Evolutionary conservation across 495 filamentous ascomycete species (phyloP).

Genomic region (Sordaria brevicollis): DNA sequence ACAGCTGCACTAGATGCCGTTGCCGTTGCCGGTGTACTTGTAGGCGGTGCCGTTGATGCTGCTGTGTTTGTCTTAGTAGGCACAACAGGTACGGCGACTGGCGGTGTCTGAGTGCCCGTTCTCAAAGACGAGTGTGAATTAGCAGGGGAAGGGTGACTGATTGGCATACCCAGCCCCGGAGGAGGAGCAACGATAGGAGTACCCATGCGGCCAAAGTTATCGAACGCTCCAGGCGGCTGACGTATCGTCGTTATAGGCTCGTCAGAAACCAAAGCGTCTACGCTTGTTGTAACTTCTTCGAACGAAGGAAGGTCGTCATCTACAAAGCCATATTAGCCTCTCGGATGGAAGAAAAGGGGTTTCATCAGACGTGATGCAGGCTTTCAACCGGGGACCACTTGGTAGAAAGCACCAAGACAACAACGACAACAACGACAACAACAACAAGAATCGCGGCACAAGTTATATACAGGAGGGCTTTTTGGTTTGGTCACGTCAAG

Average conservation of each 20-base stretch:
- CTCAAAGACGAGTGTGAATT: conserved; percentile 14
- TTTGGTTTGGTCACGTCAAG: conserved; percentile 33
- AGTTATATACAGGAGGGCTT: conserved; percentile 27
- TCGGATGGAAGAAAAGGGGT: conserved; percentile 15
- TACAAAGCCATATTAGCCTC: conserved; percentile 30
- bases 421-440: conserved; percentile 10
- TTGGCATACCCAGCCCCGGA: conserved; percentile 53
- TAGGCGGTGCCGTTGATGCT: background rate
- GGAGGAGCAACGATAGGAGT: conserved; percentile 46
- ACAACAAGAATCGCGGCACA: background rate
- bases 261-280: conserved; percentile 49
- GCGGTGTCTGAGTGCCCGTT: conserved; percentile 10
- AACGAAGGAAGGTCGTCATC: conserved; percentile 40
- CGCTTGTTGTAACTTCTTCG: conserved; percentile 42
- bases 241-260: conserved; percentile 20
- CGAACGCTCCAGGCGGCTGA: conserved; percentile 27
- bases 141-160: conserved; percentile 38
- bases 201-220: conserved; percentile 36
- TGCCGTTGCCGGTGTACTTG: background rate
- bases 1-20: background rate
- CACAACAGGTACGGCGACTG: conserved; percentile 14
- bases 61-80: conserved; percentile 7
- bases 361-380: conserved; percentile 10
- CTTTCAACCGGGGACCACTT: conserved; percentile 11
- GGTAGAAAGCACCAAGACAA: conserved; percentile 6